Conservation (phyloP, 2,329 filamentous ascomycete species). For the Verticillium tricorpus region DNA sequence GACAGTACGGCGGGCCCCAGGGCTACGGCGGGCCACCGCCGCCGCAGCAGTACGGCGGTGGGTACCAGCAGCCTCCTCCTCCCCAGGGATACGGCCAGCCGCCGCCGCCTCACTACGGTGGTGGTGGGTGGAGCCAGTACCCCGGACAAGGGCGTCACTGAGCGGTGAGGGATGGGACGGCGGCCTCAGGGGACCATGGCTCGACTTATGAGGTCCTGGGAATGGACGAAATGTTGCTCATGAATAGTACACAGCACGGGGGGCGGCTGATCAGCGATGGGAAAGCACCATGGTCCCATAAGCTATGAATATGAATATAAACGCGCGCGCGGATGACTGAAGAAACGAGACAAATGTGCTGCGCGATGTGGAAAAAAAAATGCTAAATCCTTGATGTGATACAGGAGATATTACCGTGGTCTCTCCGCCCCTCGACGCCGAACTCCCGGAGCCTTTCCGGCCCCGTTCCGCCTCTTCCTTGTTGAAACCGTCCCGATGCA, state of each 20-base stretch:
- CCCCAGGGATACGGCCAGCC: conserved; percentile 13
- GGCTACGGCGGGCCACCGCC: conserved; percentile 16
- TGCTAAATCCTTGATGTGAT: conserved; percentile 1
- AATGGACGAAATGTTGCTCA: too few relatives aligned
- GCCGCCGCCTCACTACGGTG: conserved; percentile 18
- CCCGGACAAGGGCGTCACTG: conserved; percentile 23
- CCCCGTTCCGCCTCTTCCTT: too few relatives aligned
- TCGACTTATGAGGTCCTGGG: too few relatives aligned
- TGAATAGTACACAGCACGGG: too few relatives aligned
- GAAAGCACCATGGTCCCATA: too few relatives aligned
- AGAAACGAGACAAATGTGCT: too few relatives aligned
- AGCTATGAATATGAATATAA: too few relatives aligned
- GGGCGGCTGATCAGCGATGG: too few relatives aligned
- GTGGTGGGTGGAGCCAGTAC: conserved; percentile 27
- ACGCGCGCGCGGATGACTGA: too few relatives aligned
- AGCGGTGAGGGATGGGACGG: not conserved
- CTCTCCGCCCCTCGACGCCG: not conserved
- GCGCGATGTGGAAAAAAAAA: too few relatives aligned
- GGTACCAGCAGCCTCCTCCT: conserved; percentile 8
- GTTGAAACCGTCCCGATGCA: too few relatives aligned
- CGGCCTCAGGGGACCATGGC: too few relatives aligned
- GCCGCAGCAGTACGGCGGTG: conserved; percentile 10
- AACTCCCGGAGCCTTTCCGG: not conserved
- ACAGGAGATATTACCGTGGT: conserved; percentile 3
- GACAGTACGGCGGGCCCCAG: conserved; percentile 19